Percentiles rank a stretch among this genome's conserved stretches.
phyloP scores from a whole-genome alignment of 805 yeast species.

The Maudiozyma bulderi region DNA sequence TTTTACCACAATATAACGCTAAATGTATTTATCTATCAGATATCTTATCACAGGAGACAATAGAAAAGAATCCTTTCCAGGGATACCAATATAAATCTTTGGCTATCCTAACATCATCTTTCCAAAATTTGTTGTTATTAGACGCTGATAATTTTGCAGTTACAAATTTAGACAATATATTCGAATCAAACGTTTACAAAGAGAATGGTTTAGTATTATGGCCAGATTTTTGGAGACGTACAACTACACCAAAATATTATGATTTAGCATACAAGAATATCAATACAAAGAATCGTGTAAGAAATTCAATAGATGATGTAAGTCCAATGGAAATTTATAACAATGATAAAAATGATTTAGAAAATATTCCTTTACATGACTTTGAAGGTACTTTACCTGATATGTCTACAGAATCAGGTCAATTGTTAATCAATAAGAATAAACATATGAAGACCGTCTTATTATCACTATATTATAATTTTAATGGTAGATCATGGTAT shows the following conservation, averaged over 20 bases:
- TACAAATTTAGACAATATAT: conserved; percentile 50
- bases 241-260: conserved; percentile 66
- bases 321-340: conserved; percentile 24
- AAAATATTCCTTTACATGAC: conserved; percentile 43
- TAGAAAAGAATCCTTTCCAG: conserved; percentile 35
- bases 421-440: conserved; percentile 51
- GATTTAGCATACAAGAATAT: conserved; percentile 52
- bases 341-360: conserved; percentile 11
- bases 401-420: conserved; percentile 67
- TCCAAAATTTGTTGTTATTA: conserved; percentile 58
- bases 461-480: conserved; percentile 55
- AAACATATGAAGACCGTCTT: conserved; percentile 50
- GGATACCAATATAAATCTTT: conserved; percentile 60
- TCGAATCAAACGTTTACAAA: conserved; percentile 46
- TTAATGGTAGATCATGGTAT: conserved; percentile 56
- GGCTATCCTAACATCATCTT: conserved; percentile 62
- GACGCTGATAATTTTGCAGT: conserved; percentile 75
- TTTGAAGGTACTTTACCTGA: conserved; percentile 58
- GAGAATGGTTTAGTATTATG: conserved; percentile 48
- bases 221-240: conserved; percentile 87
- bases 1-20: conserved; percentile 58
- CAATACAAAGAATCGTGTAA: conserved; percentile 30
- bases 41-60: conserved; percentile 36
- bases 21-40: conserved; percentile 47
- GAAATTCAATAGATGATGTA: conserved; percentile 30